Evolutionary conservation across 495 filamentous ascomycete species (phyloP), one percentile per base, ranked within the genome.

Genomic region (Penicillium mononematosum): DNA sequence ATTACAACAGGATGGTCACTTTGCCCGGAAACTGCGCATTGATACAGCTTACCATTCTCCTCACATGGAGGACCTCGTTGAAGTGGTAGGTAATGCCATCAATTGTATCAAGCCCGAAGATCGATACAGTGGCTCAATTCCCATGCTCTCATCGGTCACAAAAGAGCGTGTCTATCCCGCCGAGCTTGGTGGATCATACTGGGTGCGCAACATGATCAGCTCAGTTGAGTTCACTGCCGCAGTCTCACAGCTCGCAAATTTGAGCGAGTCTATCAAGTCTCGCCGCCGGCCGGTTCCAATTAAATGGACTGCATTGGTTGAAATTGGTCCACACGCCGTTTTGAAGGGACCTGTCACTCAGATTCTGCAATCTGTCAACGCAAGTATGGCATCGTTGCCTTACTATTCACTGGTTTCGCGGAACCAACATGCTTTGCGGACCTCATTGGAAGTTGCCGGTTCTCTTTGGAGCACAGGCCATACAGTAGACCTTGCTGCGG

Each of bases 311-410:
- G 22, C 43, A 1, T 48, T 66, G 20, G 14, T 88, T 17, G 83
- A 87, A 53, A 72, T 86, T 31, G 85, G 85, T 0, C 85, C 86
- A 0, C 84, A 88, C 52, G 66, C 74, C 2, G 80, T 83, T 3
- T 69, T 89, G 11, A 74, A 80, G 44, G 82, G 84, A 0, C 85
- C 86, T 5, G 64, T 87, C 19, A 76, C 74, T 53, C 82, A 87
- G 47, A 85, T 78, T 7, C 58, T 86, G n/a, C 75, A 82, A 43
- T 52, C 36, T 20, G 57, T 58, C 20, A 57, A 58, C n/a, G 20
- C 51, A 11, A 64, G 50, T 2, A 46, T 76, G 25, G 55, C 62
- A 19, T 44, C 53, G 3, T 31, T 77, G 2, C 56, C 62, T 16
- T 83, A 83, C 55, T 12, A 63, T 12, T 54, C 69, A 3, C 62